These are phyloP conservation scores for Fragosphaeria purpurea DNA, from an alignment of 2,329 filamentous ascomycete species.

Conservation along the genomic window DNA sequence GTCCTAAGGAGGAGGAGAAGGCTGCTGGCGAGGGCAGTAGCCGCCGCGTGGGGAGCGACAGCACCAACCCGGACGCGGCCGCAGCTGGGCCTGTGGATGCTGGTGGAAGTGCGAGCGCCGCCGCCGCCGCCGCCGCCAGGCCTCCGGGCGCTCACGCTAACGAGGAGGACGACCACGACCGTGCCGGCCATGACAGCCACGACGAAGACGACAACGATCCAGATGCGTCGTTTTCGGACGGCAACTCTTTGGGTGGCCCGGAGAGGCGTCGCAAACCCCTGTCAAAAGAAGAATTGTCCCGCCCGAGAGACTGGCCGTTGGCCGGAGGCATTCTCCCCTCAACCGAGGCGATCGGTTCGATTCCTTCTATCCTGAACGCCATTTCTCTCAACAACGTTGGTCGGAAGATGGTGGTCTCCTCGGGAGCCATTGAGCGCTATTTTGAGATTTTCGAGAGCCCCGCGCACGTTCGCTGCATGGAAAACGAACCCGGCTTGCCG, in stretches of 20 bases:
- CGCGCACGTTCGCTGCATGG: slow-evolving; percentile 73
- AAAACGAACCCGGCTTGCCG: slow-evolving; percentile 59
- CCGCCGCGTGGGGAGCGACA: slow-evolving; percentile 17
- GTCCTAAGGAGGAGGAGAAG: too few species aligned
- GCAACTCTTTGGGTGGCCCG: slow-evolving; percentile 17
- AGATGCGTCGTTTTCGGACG: slow-evolving; percentile 29
- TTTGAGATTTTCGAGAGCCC: slow-evolving; percentile 96
- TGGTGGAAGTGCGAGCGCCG: too few species aligned
- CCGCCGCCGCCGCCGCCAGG: neutral
- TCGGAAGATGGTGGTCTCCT: slow-evolving; percentile 77
- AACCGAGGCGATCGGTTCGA: slow-evolving; percentile 74
- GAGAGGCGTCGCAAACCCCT: slow-evolving; percentile 43
- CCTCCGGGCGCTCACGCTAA: neutral
- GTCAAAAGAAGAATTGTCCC: slow-evolving; percentile 37
- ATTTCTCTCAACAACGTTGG: slow-evolving; percentile 86
- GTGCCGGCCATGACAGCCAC: neutral
- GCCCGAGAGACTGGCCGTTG: slow-evolving; percentile 32
- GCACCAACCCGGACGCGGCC: slow-evolving; percentile 11
- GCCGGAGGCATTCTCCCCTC: slow-evolving; percentile 76
- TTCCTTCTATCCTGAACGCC: slow-evolving; percentile 82
- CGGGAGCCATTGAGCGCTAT: slow-evolving; percentile 72
- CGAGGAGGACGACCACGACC: neutral
- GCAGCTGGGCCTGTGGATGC: too few species aligned
- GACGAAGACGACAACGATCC: slow-evolving; percentile 20
- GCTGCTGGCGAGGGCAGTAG: too few species aligned